phyloP scores from a whole-genome alignment of 1,139 yeast genomes.

The Pichia sp. region DNA sequence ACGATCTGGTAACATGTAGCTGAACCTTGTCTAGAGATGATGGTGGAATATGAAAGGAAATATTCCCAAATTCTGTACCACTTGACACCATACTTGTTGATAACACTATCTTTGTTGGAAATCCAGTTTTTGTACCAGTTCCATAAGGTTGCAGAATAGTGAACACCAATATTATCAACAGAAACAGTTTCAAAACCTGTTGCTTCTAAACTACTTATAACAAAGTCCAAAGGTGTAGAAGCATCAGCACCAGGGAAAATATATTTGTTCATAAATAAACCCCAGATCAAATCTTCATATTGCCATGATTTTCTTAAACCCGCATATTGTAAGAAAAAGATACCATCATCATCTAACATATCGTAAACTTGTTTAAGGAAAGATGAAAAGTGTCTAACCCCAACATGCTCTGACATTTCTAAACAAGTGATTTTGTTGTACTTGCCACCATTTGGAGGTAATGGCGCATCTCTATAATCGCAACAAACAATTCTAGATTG shows the following conservation, averaged over 20 bases:
- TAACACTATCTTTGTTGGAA: slow-evolving; percentile 69
- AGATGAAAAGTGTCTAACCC: slow-evolving; percentile 72
- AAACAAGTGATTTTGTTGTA: slow-evolving; percentile 85
- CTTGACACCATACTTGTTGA: slow-evolving; percentile 75
- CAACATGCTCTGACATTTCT: slow-evolving; percentile 97
- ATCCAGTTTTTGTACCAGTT: slow-evolving; percentile 96
- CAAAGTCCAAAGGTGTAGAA: slow-evolving; percentile 85
- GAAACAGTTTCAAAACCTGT: slow-evolving; percentile 83
- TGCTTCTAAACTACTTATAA: slow-evolving; percentile 67
- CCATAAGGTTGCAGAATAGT: slow-evolving; percentile 87
- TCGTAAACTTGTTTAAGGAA: slow-evolving; percentile 77
- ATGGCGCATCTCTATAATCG: slow-evolving; percentile 89
- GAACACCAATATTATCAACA: slow-evolving; percentile 85
- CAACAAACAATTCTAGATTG: slow-evolving; percentile 75
- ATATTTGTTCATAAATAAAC: slow-evolving; percentile 91
- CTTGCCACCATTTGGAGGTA: slow-evolving; percentile 46
- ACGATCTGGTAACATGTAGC: slow-evolving; percentile 90
- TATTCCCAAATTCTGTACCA: slow-evolving; percentile 95
- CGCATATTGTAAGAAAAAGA: slow-evolving; percentile 81
- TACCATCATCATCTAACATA: slow-evolving; percentile 86
- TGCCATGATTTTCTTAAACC: slow-evolving; percentile 93
- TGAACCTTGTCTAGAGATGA: slow-evolving; percentile 87
- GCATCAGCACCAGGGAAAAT: slow-evolving; percentile 98
- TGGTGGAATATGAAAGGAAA: slow-evolving; percentile 75
- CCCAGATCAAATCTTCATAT: slow-evolving; percentile 91